Conservation (phyloP, 148 eudicot genomes). For the Bassia scoparia region DNA sequence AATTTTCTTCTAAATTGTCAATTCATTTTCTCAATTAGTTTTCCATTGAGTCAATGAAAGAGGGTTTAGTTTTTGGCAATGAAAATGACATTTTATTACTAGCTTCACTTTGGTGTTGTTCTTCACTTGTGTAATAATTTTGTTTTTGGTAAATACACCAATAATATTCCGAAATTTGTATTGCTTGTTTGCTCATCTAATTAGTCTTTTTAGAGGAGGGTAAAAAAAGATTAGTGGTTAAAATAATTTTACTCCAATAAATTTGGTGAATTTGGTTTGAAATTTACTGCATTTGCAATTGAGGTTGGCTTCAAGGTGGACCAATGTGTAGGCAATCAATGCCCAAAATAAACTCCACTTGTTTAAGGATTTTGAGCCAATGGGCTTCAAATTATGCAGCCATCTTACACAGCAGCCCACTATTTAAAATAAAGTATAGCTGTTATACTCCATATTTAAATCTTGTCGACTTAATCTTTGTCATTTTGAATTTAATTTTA, state of each 20-base stretch:
- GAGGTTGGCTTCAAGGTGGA: not conserved
- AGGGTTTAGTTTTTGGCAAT: not conserved
- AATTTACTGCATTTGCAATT: too few species aligned
- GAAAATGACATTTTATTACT: not conserved
- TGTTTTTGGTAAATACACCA: not conserved
- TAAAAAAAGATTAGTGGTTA: too few species aligned
- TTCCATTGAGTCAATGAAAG: not conserved
- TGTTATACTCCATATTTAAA: too few species aligned
- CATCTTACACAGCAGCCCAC: not conserved
- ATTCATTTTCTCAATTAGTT: not conserved
- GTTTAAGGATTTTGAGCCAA: not conserved
- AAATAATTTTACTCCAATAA: too few species aligned
- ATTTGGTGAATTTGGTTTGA: too few species aligned
- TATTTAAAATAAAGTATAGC: too few species aligned
- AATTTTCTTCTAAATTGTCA: not conserved
- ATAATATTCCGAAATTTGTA: too few species aligned
- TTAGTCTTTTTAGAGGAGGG: too few species aligned
- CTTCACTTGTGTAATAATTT: not conserved
- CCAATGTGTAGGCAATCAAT: not conserved
- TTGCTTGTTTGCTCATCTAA: too few species aligned
- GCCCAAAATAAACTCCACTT: not conserved
- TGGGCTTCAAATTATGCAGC: not conserved
- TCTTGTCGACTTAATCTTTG: too few species aligned
- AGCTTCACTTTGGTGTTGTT: not conserved
- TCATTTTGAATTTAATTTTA: too few species aligned